Base-by-base conservation (phyloP, 495 filamentous ascomycete species). In the Cercophora sp. region DNA sequence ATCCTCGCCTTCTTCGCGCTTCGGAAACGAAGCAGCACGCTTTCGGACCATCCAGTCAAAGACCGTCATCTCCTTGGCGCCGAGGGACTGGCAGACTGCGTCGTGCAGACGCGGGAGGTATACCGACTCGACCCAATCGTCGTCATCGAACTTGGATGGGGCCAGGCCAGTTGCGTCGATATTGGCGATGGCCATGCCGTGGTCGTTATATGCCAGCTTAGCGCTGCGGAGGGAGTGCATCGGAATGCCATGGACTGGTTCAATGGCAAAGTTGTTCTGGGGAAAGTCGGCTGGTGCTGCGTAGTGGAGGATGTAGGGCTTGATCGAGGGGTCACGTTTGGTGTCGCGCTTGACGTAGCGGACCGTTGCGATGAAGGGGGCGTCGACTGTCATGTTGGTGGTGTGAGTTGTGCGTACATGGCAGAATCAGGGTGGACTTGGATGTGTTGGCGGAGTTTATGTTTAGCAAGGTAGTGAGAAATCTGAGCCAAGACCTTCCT, bases 261-360 rank as follows among this genome's bases (percentile, higher is more conserved):
- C 16, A 23, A 42, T 42, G 6, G 15, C 39, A n/a, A 42, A 42
- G 39, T 42, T 42, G 39, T 42, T 42, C 20, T 42, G 39, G 15
- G 39, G 39, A 16, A 42, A 42, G 15, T 24, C 39, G 5, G 4
- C 8, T 15, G 39, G 39, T 8, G 39, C 39, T 20, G 15, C 39
- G n/a, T 42, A 42, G 39, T 42, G 39, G 18, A 42, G 39, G 20
- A 42, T 42, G 39, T 42, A 42, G 5, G 39, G 39, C 39, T 42
- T 42, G 4, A 5, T 20, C 15, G 15, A 22, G 39, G 39, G 8
- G 39, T 20, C 20, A 22, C 35, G 6, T 8, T 42, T 24, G 11
- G 20, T 23, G 39, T 42, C 39, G 4, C 39, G 4, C n/a, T 24
- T 4, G 20, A 42, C 39, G 20, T 42, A 42, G 3, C 39, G 9